Evolutionary conservation across 768 basidiomycete species (phyloP), one percentile per base, ranked within the genome.

Genomic region (Dendrothele bispora): DNA sequence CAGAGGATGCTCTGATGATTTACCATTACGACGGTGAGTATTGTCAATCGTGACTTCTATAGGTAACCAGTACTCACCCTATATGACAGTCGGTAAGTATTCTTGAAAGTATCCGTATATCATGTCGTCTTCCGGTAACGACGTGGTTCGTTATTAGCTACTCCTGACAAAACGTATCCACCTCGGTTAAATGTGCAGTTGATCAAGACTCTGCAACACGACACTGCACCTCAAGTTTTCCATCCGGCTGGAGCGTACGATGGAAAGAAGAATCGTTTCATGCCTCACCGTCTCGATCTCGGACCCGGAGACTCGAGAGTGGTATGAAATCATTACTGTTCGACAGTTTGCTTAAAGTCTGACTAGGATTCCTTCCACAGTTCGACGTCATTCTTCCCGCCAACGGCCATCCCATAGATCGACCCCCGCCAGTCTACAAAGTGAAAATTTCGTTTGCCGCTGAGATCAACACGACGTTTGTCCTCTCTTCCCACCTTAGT

Each of bases 11-110:
- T 11, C 62, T 57, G 0, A 73, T 73, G 3, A 84, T 90, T 17
- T 73, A 79, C 43, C 88, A 90, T 46, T 89, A 90, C 52, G 87
- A 90, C 56, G 81, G 84, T 83, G 52, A 46, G 79, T 64, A 1
- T 46, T 48, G 43, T 40, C 38, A n/a, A n/a, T n/a, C n/a, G n/a
- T n/a, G n/a, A 43, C n/a, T n/a, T n/a, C n/a, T n/a, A n/a, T n/a
- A n/a, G n/a, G n/a, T n/a, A n/a, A n/a, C n/a, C n/a, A n/a, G n/a
- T n/a, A n/a, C n/a, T n/a, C n/a, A n/a, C n/a, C n/a, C n/a, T n/a
- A n/a, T n/a, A n/a, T 27, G 27, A 17, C 49, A 80, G 77, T 79
- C 43, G 71, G 78, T 78, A 51, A 57, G 78, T 72, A 35, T 22
- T 43, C 11, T 21, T 29, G 29, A 26, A 46, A 38, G 35, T 28